These are phyloP conservation scores for Nannochloropsis granulata DNA, from an alignment of 108 stramenopile species.

Conservation along the genomic window DNA sequence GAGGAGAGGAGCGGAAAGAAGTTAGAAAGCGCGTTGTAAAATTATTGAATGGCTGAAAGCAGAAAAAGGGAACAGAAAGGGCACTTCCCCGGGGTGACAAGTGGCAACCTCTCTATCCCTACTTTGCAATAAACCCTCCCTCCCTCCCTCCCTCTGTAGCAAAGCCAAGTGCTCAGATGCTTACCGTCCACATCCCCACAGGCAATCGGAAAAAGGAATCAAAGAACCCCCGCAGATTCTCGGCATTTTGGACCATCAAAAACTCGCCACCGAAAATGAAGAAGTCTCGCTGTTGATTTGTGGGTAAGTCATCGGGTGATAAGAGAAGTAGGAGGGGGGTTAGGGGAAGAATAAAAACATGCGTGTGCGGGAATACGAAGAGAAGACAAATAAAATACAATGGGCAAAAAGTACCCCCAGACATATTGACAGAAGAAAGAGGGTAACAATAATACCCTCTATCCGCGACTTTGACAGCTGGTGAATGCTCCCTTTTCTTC, in stretches of 20 bases:
- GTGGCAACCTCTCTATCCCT: too few relatives aligned
- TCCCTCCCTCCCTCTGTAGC: too few relatives aligned
- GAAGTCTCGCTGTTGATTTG: conserved; percentile 64
- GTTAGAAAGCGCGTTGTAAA: not conserved
- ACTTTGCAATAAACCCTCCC: too few relatives aligned
- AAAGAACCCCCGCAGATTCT: conserved; percentile 82
- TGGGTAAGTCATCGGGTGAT: too few relatives aligned
- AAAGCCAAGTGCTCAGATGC: not conserved
- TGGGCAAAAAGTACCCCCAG: not conserved
- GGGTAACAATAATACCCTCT: not conserved
- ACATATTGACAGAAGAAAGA: not conserved
- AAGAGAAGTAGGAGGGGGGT: too few relatives aligned
- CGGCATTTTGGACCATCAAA: conserved; percentile 76
- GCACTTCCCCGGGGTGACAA: too few relatives aligned
- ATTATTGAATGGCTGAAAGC: too few relatives aligned
- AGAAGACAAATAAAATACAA: not conserved
- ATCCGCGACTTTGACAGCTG: not conserved
- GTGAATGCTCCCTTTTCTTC: too few relatives aligned
- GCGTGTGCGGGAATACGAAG: too few relatives aligned
- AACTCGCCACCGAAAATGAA: conserved; percentile 89
- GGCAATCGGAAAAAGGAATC: conserved; percentile 79
- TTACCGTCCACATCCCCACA: conserved; percentile 53
- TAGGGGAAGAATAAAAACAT: too few relatives aligned
- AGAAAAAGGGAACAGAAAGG: too few relatives aligned
- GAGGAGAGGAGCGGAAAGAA: not conserved